A percentile compares a stretch with the other conserved stretches of the same genome.
These are phyloP conservation scores for Priceomyces melissophilus DNA, from an alignment of 805 yeast genomes.

Conservation along the genomic window DNA sequence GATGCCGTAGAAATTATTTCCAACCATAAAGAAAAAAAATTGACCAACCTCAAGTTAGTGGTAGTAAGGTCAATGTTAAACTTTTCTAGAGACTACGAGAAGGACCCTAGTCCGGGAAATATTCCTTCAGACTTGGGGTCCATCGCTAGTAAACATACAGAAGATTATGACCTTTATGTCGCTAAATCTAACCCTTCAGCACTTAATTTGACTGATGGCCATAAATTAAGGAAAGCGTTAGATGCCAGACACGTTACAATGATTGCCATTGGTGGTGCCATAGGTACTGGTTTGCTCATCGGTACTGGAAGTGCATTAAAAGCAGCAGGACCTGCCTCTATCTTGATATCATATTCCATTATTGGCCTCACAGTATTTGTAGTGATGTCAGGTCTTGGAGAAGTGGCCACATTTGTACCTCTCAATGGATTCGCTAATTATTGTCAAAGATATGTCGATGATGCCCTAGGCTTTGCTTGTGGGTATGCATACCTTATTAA, in stretches of 20 bases:
- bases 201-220: conserved; percentile 39
- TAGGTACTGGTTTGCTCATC: conserved; percentile 77
- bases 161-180: conserved; percentile 46
- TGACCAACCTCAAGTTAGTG: too few relatives aligned
- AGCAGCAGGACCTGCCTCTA: conserved; percentile 68
- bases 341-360: conserved; percentile 61
- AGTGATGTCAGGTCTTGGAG: conserved; percentile 68
- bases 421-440: conserved; percentile 66
- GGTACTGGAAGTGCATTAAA: conserved; percentile 71
- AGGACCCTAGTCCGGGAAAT: conserved; percentile 2
- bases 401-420: conserved; percentile 66
- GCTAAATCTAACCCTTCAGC: conserved; percentile 41
- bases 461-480: conserved; percentile 64
- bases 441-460: conserved; percentile 61
- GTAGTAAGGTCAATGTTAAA: too few relatives aligned
- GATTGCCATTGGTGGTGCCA: conserved; percentile 81
- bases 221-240: conserved; percentile 40
- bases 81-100: conserved; percentile 11
- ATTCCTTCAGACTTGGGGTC: conserved; percentile 19
- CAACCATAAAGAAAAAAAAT: too few relatives aligned
- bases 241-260: conserved; percentile 62
- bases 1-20: too few relatives aligned
- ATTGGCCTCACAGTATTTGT: conserved; percentile 71
- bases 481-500: conserved; percentile 62
- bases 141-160: conserved; percentile 40